phyloP scores from a whole-genome alignment of 495 filamentous ascomycete species.

The Penicillium parvum region DNA sequence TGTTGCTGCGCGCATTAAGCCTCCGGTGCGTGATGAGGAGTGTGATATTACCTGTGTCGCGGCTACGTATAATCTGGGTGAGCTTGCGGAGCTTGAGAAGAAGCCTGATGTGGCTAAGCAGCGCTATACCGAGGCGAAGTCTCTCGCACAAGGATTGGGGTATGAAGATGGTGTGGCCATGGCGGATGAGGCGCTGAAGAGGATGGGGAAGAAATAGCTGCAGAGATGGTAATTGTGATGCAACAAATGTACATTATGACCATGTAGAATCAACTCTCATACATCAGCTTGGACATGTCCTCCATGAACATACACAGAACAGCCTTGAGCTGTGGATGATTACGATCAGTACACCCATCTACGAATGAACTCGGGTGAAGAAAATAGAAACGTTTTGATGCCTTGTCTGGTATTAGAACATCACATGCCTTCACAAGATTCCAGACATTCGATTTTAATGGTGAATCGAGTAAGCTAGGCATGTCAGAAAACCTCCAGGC shows the following conservation, averaged over 20 bases:
- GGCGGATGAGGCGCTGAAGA: conserved; percentile 46
- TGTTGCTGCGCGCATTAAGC: conserved; percentile 51
- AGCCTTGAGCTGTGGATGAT: not conserved
- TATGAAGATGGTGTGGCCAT: conserved; percentile 60
- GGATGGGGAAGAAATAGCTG: conserved; percentile 33
- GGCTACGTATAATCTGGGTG: conserved; percentile 81
- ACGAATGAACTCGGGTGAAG: conserved; percentile 5
- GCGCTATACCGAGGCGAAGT: conserved; percentile 55
- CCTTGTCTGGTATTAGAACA: conserved; percentile 45
- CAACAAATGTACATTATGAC: conserved; percentile 19
- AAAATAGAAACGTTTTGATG: conserved; percentile 38
- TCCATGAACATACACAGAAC: too few species aligned
- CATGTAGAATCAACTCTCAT: conserved; percentile 10
- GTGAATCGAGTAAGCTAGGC: conserved; percentile 38
- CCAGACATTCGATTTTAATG: conserved; percentile 34
- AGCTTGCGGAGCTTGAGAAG: conserved; percentile 69
- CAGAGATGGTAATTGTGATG: too few species aligned
- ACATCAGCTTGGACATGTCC: too few species aligned
- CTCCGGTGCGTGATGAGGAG: conserved; percentile 63
- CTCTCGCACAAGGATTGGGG: conserved; percentile 56
- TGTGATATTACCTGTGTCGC: conserved; percentile 83
- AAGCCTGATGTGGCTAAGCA: conserved; percentile 56
- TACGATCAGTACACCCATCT: conserved; percentile 4
- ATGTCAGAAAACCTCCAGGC: conserved; percentile 33
- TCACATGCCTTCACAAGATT: conserved; percentile 36